Evolutionary conservation across 768 basidiomycete species (phyloP).

Genomic region (Leccinum variicolor): DNA sequence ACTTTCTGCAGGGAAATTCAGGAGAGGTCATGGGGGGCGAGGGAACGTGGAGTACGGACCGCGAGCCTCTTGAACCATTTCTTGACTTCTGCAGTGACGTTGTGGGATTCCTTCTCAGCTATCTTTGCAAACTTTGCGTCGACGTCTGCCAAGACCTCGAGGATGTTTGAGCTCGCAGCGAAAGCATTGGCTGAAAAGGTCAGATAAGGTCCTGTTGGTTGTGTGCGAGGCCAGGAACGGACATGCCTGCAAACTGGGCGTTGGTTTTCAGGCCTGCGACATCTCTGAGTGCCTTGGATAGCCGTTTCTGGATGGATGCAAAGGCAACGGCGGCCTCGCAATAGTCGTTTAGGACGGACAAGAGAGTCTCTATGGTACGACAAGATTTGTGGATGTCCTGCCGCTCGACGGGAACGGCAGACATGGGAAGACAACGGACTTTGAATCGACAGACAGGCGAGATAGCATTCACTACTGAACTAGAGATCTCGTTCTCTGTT

Average conservation of each 20-base stretch:
- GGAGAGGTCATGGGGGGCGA: neutral
- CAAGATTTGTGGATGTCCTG: conserved; percentile 78
- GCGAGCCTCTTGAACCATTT: conserved; percentile 86
- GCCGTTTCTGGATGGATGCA: conserved; percentile 67
- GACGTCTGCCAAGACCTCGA: conserved; percentile 68
- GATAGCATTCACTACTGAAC: neutral
- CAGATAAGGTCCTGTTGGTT: neutral
- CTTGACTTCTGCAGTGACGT: conserved; percentile 63
- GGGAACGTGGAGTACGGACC: conserved; percentile 38
- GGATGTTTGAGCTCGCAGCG: conserved; percentile 57
- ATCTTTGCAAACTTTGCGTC: conserved; percentile 73
- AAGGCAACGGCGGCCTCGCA: conserved; percentile 65
- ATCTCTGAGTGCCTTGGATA: conserved; percentile 68
- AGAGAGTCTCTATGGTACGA: conserved; percentile 67
- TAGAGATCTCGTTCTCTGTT: neutral
- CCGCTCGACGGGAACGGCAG: conserved; percentile 48
- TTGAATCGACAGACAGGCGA: conserved; percentile 10
- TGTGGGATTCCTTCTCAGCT: conserved; percentile 69
- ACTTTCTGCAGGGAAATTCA: conserved; percentile 55
- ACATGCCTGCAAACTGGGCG: conserved; percentile 58
- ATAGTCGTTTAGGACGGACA: conserved; percentile 68
- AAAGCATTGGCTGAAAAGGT: conserved; percentile 60
- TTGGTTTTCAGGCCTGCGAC: conserved; percentile 59
- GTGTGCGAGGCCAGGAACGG: neutral
- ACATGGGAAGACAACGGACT: conserved; percentile 20